Percentiles rank a stretch among this genome's conserved stretches.
Evolutionary conservation across 352 stramenopile genomes (phyloP).

Genomic region (Pythium sp.): DNA sequence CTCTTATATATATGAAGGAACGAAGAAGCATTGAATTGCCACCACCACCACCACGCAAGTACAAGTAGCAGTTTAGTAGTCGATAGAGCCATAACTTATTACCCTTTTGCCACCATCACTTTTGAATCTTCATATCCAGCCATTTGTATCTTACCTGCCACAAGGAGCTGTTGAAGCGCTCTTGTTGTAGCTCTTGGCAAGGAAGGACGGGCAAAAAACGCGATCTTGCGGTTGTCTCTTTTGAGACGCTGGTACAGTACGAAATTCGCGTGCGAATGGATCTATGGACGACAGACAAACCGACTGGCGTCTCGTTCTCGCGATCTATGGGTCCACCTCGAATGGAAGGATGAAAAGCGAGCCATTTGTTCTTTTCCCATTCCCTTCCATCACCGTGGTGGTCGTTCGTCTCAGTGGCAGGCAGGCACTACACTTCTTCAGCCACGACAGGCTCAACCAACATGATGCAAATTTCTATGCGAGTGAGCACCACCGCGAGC

Average conservation of each 20-base stretch:
- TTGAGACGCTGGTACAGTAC: background rate
- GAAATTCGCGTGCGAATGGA: background rate
- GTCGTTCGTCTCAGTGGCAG: background rate
- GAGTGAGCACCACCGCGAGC: background rate
- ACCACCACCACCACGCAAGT: background rate
- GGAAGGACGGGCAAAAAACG: background rate
- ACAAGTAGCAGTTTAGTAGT: constrained; percentile 1
- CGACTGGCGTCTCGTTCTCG: background rate
- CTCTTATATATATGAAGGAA: background rate
- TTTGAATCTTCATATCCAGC: background rate
- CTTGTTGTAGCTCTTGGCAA: background rate
- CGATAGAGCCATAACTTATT: constrained; percentile 3
- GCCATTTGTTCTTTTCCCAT: background rate
- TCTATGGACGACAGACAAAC: background rate
- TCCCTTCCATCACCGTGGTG: background rate
- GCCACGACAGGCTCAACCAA: background rate
- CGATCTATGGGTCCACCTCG: background rate
- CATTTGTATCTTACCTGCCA: background rate
- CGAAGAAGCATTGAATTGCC: background rate
- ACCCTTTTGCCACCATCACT: constrained; percentile 1
- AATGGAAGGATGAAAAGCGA: background rate
- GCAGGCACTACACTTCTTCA: background rate
- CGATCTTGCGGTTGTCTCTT: background rate
- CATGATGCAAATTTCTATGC: background rate
- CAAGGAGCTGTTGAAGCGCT: background rate